Conservation (phyloP, 305 asterid species). For the Fraxinus xanthoxyloides region DNA sequence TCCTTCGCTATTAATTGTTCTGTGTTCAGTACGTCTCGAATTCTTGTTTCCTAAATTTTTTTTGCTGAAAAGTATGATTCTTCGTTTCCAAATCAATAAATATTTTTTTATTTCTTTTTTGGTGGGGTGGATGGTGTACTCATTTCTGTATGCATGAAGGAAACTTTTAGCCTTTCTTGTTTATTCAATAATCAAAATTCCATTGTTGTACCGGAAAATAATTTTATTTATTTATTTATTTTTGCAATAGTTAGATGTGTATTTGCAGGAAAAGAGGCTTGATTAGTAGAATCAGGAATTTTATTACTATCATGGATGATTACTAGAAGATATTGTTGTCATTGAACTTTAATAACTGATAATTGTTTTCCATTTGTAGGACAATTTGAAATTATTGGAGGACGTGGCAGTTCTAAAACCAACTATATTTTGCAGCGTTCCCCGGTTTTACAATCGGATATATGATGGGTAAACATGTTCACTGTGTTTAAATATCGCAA, state of each 20-base stretch:
- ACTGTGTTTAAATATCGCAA: background rate
- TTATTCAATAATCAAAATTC: background rate
- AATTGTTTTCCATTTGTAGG: slow-evolving; percentile 36
- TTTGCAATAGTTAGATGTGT: background rate
- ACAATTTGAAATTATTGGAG: slow-evolving; percentile 61
- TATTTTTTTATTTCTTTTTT: background rate
- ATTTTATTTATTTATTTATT: background rate
- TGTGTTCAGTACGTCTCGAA: background rate
- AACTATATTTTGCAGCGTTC: slow-evolving; percentile 68
- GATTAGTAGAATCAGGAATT: background rate
- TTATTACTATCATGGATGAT: background rate
- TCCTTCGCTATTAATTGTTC: background rate
- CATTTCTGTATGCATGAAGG: background rate
- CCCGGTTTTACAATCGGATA: slow-evolving; percentile 59
- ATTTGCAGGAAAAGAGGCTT: background rate
- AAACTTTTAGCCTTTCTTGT: background rate
- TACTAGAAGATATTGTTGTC: background rate
- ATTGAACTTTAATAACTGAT: slow-evolving; percentile 4
- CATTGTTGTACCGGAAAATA: background rate
- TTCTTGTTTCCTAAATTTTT: background rate
- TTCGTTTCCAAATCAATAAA: background rate
- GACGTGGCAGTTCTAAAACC: slow-evolving; percentile 64
- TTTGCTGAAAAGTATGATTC: background rate
- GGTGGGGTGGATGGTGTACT: background rate
- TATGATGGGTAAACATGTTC: slow-evolving; percentile 47